Base-by-base conservation (phyloP, 371 early-diverging fungal species). In the Lichtheimia hyalospora region DNA sequence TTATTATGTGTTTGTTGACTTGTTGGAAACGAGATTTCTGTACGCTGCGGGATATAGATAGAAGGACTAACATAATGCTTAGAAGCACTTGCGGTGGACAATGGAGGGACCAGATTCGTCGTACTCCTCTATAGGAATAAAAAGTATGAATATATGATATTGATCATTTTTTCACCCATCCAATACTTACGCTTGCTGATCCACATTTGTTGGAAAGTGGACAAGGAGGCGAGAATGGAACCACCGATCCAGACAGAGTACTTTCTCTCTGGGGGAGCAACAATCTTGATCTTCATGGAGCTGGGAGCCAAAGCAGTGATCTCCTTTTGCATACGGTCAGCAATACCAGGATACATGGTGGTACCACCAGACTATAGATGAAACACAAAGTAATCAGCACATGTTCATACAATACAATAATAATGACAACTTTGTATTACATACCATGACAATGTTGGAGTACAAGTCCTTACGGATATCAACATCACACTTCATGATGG, bases 221-320 rank as follows among this genome's bases (percentile, higher is more conserved):
- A 97, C 98, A 99, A 92, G 57, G 99, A 98, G 57, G 99, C 99
- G 65, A 99, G 86, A 68, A 99, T 99, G 65, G 99, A 99, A 66
- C 99, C 99, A 88, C 99, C 99, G 77, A 99, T 99, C 99, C 99
- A 99, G 81, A 99, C 99, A 71, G 98, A 96, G 95, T 99, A 99
- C 86, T 99, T 99, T 79, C 99, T 93, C 84, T 99, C 99, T 57
- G 99, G 99, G 54, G 99, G 99, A 66, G 99, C 97, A 67, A 99
- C 96, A 74, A 99, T 97, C 93, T 97, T 96, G 87, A 99, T 93
- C 91, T 96, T 96, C 94, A 98, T 98, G 72, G 95, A 92, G 68
- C 96, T 92, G 50, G 99, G 97, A 46, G 99, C 99, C 65, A 99
- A 83, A 49, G 95, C 92, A 62, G 96, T 93, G 77, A 99, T 94